Base-by-base conservation (phyloP, 306 rosid genomes). In the Gleditsia sinensis region DNA sequence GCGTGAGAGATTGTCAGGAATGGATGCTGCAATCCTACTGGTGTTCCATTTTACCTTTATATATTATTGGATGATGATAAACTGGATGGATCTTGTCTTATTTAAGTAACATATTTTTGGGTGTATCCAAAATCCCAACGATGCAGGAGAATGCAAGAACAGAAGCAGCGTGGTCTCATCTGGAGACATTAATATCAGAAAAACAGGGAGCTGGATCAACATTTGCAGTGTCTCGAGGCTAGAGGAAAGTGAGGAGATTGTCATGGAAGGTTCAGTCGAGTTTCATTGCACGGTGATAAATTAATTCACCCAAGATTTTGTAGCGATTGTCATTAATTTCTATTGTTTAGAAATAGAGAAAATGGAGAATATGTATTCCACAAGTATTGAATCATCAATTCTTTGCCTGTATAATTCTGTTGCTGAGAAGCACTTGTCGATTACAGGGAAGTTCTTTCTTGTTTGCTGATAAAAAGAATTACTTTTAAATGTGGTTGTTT, bases 81-180 rank as follows among this genome's bases (percentile, higher is more conserved):
- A n/a, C n/a, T n/a, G n/a, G n/a, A n/a, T n/a, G n/a, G n/a, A n/a
- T n/a, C n/a, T n/a, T 17, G 43, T 60, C 13, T 3, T 60, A 3
- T 34, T 34, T 27, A 3, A 34, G 8, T 17, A 19, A 60, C 66
- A 10, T 33, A 3, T 32, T 16, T 53, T 5, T 1, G n/a, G n/a
- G n/a, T n/a, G n/a, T n/a, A n/a, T n/a, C n/a, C n/a, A 24, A 32
- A 6, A 60, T 60, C 67, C 28, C 9, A 60, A 13, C 30, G 46
- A 69, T 74, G 78, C 84, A 89, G 94, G 88, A 77, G 67, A 75
- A 66, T 84, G 77, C 89, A 89, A 80, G 89, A 85, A 73, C 86
- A 86, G 79, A 89, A n/a, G n/a, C n/a, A 84, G 85, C 91, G 90
- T 69, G 83, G 83, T n/a, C n/a, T n/a, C 43, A 24, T 89, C 33